Evolutionary conservation across 371 early-diverging fungal species (phyloP).

Genomic region (Mortierella sp.): DNA sequence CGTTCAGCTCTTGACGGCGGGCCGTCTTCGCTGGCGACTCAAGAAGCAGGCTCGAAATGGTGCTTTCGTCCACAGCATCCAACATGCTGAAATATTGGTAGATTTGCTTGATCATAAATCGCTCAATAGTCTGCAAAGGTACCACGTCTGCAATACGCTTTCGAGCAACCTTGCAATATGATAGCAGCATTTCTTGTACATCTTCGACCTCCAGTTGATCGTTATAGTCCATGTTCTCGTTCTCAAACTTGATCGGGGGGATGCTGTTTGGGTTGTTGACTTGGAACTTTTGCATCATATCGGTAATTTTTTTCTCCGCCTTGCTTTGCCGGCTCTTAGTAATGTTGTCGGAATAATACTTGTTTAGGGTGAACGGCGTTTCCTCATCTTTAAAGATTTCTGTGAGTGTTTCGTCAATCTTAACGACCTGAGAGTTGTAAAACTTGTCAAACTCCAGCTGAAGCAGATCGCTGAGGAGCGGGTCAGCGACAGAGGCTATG

Average conservation of each 20-base stretch:
- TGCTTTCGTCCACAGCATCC: conserved; percentile 22
- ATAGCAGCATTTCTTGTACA: conserved; percentile 20
- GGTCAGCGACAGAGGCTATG: conserved; percentile 12
- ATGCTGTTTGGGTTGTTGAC: neutral
- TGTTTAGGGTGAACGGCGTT: conserved; percentile 39
- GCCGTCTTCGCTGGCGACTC: conserved; percentile 11
- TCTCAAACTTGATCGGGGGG: neutral
- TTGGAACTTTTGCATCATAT: neutral
- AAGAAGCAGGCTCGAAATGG: conserved; percentile 21
- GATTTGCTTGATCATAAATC: conserved; percentile 36
- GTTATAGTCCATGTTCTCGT: conserved; percentile 21
- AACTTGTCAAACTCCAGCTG: conserved; percentile 28
- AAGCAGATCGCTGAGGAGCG: conserved; percentile 17
- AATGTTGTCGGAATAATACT: conserved; percentile 34
- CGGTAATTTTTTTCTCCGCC: neutral
- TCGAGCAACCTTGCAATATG: conserved; percentile 38
- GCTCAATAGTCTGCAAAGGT: conserved; percentile 37
- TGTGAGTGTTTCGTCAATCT: conserved; percentile 19
- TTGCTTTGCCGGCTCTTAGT: conserved; percentile 14
- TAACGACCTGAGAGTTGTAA: conserved; percentile 14
- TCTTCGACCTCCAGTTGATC: conserved; percentile 24
- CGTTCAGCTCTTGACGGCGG: conserved; percentile 24
- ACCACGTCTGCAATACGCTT: conserved; percentile 36
- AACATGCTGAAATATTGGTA: conserved; percentile 29
- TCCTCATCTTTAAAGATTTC: conserved; percentile 30